phyloP scores from a whole-genome alignment of 2,329 filamentous ascomycete genomes.

The Dryadomyces quercus-mongolicae region DNA sequence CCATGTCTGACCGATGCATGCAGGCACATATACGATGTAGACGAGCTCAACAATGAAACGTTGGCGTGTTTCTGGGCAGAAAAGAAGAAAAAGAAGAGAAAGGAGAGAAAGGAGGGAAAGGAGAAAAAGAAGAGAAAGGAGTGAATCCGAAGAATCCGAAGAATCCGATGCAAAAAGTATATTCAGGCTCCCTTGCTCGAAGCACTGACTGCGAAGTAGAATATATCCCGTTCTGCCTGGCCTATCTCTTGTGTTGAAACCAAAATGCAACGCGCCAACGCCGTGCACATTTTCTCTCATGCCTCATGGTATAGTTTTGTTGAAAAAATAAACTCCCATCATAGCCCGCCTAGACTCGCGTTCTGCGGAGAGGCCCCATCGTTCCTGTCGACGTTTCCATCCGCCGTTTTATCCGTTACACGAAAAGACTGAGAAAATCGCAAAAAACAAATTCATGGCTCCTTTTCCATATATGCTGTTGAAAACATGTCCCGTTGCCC shows the following conservation, averaged over 20 bases:
- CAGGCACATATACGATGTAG: too few species aligned
- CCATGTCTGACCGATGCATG: too few species aligned
- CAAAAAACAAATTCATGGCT: conserved; percentile 7
- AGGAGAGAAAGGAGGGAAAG: too few species aligned
- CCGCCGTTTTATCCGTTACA: not conserved
- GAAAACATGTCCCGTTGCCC: conserved; percentile 15
- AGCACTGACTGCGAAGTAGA: not conserved
- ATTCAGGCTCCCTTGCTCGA: too few species aligned
- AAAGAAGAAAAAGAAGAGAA: too few species aligned
- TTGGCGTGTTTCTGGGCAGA: not conserved
- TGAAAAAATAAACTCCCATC: conserved; percentile 6
- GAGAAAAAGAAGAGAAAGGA: too few species aligned
- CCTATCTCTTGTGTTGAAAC: conserved; percentile 3
- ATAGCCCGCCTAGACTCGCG: not conserved
- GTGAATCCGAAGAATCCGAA: too few species aligned
- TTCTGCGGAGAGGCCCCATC: not conserved
- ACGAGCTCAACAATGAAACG: not conserved
- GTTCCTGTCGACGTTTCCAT: not conserved
- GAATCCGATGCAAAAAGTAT: too few species aligned
- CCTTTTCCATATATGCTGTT: conserved; percentile 17
- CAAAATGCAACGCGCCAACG: conserved; percentile 7
- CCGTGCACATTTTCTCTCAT: conserved; percentile 1
- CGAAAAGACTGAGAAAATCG: not conserved
- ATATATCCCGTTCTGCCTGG: not conserved
- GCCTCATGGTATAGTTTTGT: conserved; percentile 4